These are phyloP conservation scores for Ceratocystiopsis brevicomis DNA, from an alignment of 2,329 filamentous ascomycete species.

Conservation along the genomic window DNA sequence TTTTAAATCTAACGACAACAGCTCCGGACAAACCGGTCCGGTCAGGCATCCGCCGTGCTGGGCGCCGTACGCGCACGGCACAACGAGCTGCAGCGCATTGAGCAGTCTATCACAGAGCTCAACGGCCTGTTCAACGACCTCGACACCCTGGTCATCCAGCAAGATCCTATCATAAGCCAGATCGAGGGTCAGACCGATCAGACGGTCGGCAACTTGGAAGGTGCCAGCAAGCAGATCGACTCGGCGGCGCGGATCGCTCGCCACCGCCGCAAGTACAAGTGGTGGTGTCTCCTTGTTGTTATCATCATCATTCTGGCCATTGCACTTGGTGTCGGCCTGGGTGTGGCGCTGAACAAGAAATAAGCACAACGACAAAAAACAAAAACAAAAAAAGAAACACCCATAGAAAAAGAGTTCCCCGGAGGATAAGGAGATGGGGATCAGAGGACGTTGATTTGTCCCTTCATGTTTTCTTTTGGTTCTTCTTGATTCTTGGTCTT, in stretches of 20 bases:
- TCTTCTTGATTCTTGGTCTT: background rate
- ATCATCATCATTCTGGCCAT: slow-evolving; percentile 38
- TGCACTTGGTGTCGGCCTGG: slow-evolving; percentile 34
- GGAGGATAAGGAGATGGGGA: background rate
- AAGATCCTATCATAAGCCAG: slow-evolving; percentile 43
- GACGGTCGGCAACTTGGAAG: slow-evolving; percentile 46
- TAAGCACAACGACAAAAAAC: background rate
- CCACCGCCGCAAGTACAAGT: slow-evolving; percentile 57
- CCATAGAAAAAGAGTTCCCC: background rate
- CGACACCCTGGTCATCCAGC: slow-evolving; percentile 52
- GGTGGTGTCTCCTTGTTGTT: slow-evolving; percentile 52
- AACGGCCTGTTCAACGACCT: slow-evolving; percentile 54
- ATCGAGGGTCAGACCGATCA: slow-evolving; percentile 47
- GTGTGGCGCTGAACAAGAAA: slow-evolving; percentile 20
- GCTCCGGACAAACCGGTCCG: slow-evolving; percentile 57
- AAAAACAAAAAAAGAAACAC: background rate
- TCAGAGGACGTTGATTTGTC: background rate
- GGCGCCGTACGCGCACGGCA: slow-evolving; percentile 66
- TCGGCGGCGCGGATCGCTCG: slow-evolving; percentile 48
- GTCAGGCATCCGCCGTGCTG: slow-evolving; percentile 53
- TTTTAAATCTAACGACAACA: slow-evolving; percentile 20
- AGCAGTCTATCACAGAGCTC: slow-evolving; percentile 54
- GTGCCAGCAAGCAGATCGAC: slow-evolving; percentile 50
- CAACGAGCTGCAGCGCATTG: slow-evolving; percentile 66
- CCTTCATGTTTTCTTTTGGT: background rate